phyloP scores from a whole-genome alignment of 306 rosid genomes.

The Pachyrhizus erosus region DNA sequence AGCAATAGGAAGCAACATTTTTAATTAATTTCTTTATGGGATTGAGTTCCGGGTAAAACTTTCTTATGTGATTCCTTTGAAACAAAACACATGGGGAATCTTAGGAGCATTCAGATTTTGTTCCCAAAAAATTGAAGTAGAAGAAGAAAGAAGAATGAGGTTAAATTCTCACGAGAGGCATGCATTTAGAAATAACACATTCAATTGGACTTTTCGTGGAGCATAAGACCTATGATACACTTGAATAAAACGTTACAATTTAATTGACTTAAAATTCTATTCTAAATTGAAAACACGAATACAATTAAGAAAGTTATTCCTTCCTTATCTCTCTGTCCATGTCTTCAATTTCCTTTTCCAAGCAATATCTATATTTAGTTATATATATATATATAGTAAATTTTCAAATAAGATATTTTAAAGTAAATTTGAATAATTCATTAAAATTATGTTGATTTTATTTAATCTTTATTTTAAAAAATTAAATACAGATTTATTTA shows the following conservation, averaged over 20 bases:
- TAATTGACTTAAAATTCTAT: too few species aligned
- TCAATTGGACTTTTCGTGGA: background rate
- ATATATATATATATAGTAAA: background rate
- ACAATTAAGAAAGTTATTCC: too few species aligned
- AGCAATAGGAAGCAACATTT: background rate
- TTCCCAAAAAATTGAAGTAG: too few species aligned
- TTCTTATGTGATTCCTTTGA: background rate
- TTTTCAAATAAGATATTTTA: background rate
- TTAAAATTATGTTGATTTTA: too few species aligned
- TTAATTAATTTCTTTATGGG: background rate
- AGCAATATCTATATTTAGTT: background rate
- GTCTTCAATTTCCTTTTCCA: background rate
- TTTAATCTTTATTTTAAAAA: too few species aligned
- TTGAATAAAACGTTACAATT: background rate
- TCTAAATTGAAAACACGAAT: too few species aligned
- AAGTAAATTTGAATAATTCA: background rate
- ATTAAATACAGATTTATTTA: too few species aligned
- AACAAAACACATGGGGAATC: background rate
- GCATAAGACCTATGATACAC: background rate
- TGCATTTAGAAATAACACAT: background rate
- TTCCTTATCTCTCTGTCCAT: background rate
- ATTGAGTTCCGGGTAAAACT: conserved; percentile 2
- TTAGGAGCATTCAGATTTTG: background rate
- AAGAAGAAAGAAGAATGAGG: background rate
- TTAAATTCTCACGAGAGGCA: background rate